Conservation (phyloP, 139 green algal genomes). For the Deuterostichococcus epilithicus region DNA sequence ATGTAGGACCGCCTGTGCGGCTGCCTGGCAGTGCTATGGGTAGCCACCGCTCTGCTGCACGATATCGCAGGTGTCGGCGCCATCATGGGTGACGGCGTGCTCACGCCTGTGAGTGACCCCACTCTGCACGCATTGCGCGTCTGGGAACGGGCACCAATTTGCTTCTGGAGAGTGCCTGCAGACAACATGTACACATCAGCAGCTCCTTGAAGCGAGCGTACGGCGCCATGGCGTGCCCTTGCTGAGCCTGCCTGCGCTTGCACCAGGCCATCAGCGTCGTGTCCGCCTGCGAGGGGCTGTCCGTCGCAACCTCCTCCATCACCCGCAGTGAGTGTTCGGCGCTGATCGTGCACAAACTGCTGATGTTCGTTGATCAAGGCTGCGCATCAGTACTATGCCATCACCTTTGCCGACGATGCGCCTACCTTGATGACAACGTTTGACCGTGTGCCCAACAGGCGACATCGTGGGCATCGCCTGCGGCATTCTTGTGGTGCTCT, state of each 20-base stretch:
- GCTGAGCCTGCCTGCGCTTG: background rate
- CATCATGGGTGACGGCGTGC: constrained; percentile 36
- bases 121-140: background rate
- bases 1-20: too few relatives aligned
- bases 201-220: background rate
- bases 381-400: too few relatives aligned
- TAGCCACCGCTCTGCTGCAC: background rate
- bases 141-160: background rate
- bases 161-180: background rate
- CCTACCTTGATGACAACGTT: background rate
- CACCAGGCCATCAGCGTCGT: background rate
- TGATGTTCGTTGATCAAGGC: background rate
- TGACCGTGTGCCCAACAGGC: background rate
- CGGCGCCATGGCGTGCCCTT: background rate
- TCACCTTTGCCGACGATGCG: too few relatives aligned
- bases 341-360: background rate
- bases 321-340: constrained; percentile 7
- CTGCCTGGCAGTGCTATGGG: background rate
- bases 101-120: constrained; percentile 21
- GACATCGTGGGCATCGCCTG: constrained; percentile 21
- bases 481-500: constrained; percentile 44
- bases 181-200: background rate
- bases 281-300: constrained; percentile 6
- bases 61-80: background rate
- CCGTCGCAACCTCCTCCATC: constrained; percentile 1